Percentiles rank a stretch among this genome's conserved stretches.
These are phyloP conservation scores for Marsdenia floribunda DNA, from an alignment of 257 asterid species.

Conservation along the genomic window DNA sequence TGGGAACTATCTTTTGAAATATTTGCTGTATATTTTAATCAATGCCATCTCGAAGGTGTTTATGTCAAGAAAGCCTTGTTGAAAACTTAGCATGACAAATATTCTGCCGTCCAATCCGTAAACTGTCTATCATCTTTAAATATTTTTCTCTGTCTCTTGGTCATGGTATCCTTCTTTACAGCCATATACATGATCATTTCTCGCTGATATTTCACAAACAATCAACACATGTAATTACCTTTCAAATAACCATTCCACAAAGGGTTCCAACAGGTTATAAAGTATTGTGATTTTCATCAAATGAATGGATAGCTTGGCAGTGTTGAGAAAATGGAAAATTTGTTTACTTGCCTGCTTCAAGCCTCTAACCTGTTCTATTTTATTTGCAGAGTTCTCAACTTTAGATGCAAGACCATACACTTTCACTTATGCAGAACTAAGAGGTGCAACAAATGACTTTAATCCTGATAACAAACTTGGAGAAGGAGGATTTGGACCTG, in stretches of 20 bases:
- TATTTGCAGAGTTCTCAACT: slow-evolving; percentile 57
- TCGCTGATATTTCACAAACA: neutral
- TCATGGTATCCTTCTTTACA: neutral
- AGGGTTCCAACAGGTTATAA: neutral
- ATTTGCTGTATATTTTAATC: neutral
- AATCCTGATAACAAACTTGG: slow-evolving; percentile 67
- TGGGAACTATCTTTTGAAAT: neutral
- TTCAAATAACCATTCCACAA: neutral
- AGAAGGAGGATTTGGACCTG: slow-evolving; percentile 96
- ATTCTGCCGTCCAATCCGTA: neutral
- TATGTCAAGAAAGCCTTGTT: neutral
- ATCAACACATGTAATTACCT: neutral
- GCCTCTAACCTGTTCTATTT: neutral
- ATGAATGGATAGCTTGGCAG: neutral
- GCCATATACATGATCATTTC: neutral
- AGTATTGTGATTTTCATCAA: neutral
- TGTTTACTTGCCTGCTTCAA: neutral
- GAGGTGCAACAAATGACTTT: slow-evolving; percentile 65
- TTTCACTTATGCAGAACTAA: slow-evolving; percentile 61
- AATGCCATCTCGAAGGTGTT: neutral
- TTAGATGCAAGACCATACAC: slow-evolving; percentile 75
- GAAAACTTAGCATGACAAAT: neutral
- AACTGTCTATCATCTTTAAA: neutral
- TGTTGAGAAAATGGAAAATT: neutral
- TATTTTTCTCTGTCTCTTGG: neutral